A percentile compares a stretch with the other conserved stretches of the same genome.
Evolutionary conservation across 1,284 basidiomycete genomes (phyloP).

Genomic region (Heterobasidion parviporum): DNA sequence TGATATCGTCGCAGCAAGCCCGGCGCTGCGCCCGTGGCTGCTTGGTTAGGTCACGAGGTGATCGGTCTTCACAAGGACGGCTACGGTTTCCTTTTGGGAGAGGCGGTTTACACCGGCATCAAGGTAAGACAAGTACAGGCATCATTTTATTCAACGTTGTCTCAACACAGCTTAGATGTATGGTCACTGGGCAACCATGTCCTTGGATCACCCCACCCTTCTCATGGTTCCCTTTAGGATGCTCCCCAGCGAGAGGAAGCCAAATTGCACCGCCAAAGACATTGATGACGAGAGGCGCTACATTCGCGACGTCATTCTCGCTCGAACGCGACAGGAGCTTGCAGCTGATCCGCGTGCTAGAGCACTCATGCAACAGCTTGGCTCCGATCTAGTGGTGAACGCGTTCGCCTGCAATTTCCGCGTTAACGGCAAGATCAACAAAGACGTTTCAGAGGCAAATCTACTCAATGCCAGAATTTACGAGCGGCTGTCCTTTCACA

Average conservation of each 20-base stretch:
- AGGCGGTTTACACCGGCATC: slow-evolving; percentile 27
- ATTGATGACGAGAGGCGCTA: slow-evolving; percentile 25
- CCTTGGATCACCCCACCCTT: slow-evolving; percentile 20
- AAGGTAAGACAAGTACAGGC: slow-evolving; percentile 16
- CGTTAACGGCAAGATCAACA: slow-evolving; percentile 26
- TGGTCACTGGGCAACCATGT: slow-evolving; percentile 32
- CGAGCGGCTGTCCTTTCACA: slow-evolving; percentile 26
- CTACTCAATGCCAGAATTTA: slow-evolving; percentile 33
- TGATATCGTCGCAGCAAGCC: slow-evolving; percentile 27
- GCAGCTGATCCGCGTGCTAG: slow-evolving; percentile 23
- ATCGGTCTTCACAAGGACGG: slow-evolving; percentile 29
- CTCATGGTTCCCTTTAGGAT: slow-evolving; percentile 29
- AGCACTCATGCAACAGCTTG: slow-evolving; percentile 24
- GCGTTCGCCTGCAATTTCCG: slow-evolving; percentile 38
- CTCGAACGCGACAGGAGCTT: slow-evolving; percentile 24
- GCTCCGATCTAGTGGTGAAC: slow-evolving; percentile 37
- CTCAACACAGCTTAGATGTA: slow-evolving; percentile 16
- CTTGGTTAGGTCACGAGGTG: slow-evolving; percentile 27
- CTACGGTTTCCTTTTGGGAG: slow-evolving; percentile 30
- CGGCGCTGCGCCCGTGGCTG: slow-evolving; percentile 30
- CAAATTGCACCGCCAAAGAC: slow-evolving; percentile 7
- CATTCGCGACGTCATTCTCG: slow-evolving; percentile 29
- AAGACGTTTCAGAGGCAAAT: slow-evolving; percentile 35
- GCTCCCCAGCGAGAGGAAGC: slow-evolving; percentile 23
- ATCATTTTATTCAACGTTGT: neutral